These are phyloP conservation scores for Rhododendron ferrugineum DNA, from an alignment of 148 eudicot species.

Conservation along the genomic window DNA sequence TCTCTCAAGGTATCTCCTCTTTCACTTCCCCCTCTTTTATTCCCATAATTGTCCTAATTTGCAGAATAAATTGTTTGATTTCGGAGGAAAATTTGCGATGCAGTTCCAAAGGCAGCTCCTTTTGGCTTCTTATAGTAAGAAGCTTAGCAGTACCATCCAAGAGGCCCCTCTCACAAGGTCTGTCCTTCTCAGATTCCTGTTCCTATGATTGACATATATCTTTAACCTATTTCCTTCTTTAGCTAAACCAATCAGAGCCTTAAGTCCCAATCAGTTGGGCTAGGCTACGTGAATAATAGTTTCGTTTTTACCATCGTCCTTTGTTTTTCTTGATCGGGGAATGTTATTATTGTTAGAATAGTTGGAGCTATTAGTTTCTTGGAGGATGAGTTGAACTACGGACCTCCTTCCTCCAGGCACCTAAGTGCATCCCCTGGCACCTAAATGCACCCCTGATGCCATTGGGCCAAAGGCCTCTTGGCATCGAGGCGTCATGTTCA, in stretches of 20 bases:
- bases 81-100: background rate
- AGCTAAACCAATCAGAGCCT: background rate
- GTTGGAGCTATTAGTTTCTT: too few relatives aligned
- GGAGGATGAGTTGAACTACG: too few relatives aligned
- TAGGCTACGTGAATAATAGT: background rate
- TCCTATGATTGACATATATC: background rate
- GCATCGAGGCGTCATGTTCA: background rate
- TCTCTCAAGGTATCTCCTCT: slow-evolving; percentile 32
- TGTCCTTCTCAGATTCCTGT: background rate
- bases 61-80: background rate
- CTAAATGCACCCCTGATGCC: too few relatives aligned
- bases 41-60: background rate
- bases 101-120: slow-evolving; percentile 27
- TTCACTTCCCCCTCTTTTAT: background rate
- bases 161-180: slow-evolving; percentile 20
- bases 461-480: too few relatives aligned
- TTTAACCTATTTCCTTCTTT: background rate
- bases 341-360: too few relatives aligned
- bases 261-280: background rate
- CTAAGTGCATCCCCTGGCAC: too few relatives aligned
- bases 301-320: background rate
- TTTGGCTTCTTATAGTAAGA: background rate
- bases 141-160: background rate
- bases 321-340: too few relatives aligned
- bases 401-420: too few relatives aligned